Conservation (phyloP, 352 stramenopile species). For the Thalassiosira allenii region DNA sequence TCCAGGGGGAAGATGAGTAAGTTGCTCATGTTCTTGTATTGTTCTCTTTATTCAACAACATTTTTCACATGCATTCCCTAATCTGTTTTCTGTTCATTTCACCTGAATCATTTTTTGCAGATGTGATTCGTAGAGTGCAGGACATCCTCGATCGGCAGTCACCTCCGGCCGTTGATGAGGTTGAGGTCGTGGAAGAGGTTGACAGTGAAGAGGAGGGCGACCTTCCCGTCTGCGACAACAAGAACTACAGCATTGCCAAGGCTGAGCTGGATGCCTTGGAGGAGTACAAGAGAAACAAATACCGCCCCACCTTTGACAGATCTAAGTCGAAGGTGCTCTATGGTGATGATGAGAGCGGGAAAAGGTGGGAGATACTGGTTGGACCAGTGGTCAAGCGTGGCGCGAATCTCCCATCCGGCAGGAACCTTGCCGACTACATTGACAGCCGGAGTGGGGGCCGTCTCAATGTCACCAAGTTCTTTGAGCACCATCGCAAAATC, state of each 20-base stretch:
- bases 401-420: slow-evolving; percentile 33
- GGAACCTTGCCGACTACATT: slow-evolving; percentile 26
- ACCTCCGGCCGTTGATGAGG: not conserved
- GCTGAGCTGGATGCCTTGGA: slow-evolving; percentile 27
- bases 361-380: slow-evolving; percentile 17
- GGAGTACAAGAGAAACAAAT: slow-evolving; percentile 29
- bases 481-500: not conserved
- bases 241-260: slow-evolving; percentile 29
- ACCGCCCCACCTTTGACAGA: slow-evolving; percentile 5
- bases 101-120: not conserved
- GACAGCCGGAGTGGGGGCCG: slow-evolving; percentile 1
- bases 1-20: not conserved
- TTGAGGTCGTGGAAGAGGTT: slow-evolving; percentile 1
- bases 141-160: slow-evolving; percentile 19
- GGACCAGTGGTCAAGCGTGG: not conserved
- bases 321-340: not conserved
- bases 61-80: too few relatives aligned
- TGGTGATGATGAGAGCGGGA: not conserved
- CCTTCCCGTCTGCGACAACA: slow-evolving; percentile 5
- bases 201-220: slow-evolving; percentile 20
- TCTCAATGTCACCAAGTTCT: slow-evolving; percentile 1
- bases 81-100: too few relatives aligned
- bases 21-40: not conserved
- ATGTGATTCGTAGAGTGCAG: slow-evolving; percentile 24
- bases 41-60: not conserved